Base-by-base conservation (phyloP, 169 alveolate genomes). In the Neospora caninum region DNA sequence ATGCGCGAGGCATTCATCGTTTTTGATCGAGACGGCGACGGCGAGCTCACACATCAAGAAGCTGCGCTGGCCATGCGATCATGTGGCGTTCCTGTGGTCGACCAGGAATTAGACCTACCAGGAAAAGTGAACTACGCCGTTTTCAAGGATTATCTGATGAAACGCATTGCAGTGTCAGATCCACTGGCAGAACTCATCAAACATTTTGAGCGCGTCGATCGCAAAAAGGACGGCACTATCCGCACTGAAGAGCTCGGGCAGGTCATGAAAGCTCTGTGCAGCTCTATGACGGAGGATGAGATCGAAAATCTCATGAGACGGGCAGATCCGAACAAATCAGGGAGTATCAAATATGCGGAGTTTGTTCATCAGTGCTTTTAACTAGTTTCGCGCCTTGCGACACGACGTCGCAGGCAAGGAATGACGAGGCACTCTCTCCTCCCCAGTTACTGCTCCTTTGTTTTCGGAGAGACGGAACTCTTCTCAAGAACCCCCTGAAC, bases 1-100 rank as follows among this genome's bases (percentile, higher is more conserved):
- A 53, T 83, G 10, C 94, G 92, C 36, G 94, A 82, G 78, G 92
- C 94, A 25, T 92, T 92, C 78, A 80, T 80, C 1, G 73, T 83
- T 34, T 92, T 92, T 49, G 94, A 92, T 54, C 83, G 94, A 9
- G 92, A 92, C 67, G 94, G 94, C 1, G 94, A 92, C 39, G 94
- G 94, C n/a, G 91, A 84, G 92, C 45, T 92, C 38, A 64, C 92
- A 31, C 54, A 73, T 54, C 88, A 64, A 80, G 94, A 92, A 36
- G 94, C 94, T 29, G 83, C 67, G 25, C 73, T 54, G 13, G 94
- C 94, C 27, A 42, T 92, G 13, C 84, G 94, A 22, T 53, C 94
- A 13, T 80, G 80, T 1, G 94, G 94, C 38, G 80, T 92, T 16
- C 49, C 80, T 9, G 92, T 83, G 78, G 31, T n/a, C 78, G 73